These are phyloP conservation scores for Paramecium pentaurelia DNA, from an alignment of 73 alveolate species.

Conservation along the genomic window DNA sequence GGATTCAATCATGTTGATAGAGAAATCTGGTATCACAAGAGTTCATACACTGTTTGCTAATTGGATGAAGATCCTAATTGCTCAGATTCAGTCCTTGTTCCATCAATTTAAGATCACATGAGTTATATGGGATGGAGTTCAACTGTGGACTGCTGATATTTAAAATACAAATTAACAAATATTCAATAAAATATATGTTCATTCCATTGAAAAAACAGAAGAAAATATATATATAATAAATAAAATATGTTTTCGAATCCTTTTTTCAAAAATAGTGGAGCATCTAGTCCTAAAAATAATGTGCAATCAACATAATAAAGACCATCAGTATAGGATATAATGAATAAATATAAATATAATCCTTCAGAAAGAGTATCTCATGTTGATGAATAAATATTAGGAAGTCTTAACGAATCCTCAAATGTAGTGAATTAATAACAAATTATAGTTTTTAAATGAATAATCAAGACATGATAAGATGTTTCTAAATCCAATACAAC, in stretches of 20 bases:
- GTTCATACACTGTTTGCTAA: background rate
- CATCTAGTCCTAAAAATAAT: background rate
- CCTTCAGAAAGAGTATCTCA: background rate
- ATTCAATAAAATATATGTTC: background rate
- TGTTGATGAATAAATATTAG: constrained; percentile 4
- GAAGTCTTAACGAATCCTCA: background rate
- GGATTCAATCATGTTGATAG: constrained; percentile 35
- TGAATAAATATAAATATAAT: background rate
- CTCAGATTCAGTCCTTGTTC: background rate
- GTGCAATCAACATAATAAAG: background rate
- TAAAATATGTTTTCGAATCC: background rate
- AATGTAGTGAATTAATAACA: background rate
- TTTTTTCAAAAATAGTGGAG: background rate
- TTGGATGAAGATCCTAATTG: background rate
- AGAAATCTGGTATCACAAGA: constrained; percentile 34
- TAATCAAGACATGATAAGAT: background rate
- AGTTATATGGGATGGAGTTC: constrained; percentile 25
- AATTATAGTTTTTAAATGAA: background rate
- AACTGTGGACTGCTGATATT: constrained; percentile 10
- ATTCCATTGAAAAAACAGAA: background rate
- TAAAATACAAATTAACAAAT: background rate
- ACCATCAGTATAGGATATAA: background rate
- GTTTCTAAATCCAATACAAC: background rate
- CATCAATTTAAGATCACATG: background rate
- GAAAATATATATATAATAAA: background rate